Percentiles rank a stretch among this genome's conserved stretches.
These are phyloP conservation scores for Breviolum minutum DNA, from an alignment of 73 alveolate genomes.

Conservation along the genomic window DNA sequence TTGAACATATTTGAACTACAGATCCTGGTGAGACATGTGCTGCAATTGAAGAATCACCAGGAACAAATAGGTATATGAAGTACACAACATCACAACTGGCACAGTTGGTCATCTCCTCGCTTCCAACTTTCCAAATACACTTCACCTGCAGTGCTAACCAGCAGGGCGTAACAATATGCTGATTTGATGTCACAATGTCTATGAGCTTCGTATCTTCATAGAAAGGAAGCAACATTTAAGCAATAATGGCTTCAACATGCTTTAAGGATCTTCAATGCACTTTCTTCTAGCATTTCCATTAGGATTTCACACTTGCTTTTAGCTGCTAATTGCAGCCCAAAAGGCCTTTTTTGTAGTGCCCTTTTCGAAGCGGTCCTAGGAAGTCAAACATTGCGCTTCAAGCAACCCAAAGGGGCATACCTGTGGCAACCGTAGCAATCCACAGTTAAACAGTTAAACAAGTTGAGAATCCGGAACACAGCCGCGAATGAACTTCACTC, in stretches of 20 bases:
- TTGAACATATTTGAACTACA: no score
- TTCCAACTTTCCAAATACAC: constrained; percentile 11
- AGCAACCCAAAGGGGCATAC: neutral
- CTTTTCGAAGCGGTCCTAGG: constrained; percentile 62
- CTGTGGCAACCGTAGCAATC: neutral
- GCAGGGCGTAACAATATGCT: neutral
- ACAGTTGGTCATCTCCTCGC: neutral
- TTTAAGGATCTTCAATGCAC: no score
- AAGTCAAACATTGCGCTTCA: neutral
- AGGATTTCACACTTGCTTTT: no score
- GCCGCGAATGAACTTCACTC: constrained; percentile 87
- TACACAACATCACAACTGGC: neutral
- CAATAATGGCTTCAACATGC: no score
- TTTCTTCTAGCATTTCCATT: no score
- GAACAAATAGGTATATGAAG: no score
- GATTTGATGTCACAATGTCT: neutral
- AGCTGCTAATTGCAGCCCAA: neutral
- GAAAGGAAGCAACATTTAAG: no score
- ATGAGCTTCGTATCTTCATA: no score
- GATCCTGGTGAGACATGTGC: no score
- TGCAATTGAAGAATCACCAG: neutral
- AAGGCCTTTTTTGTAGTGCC: constrained; percentile 38
- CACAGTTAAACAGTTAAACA: no score
- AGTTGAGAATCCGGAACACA: constrained; percentile 35
- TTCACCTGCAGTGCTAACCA: neutral